A percentile compares a stretch with the other conserved stretches of the same genome.
Conservation (phyloP, 2,329 filamentous ascomycete species). For the Fusarium sp. region DNA sequence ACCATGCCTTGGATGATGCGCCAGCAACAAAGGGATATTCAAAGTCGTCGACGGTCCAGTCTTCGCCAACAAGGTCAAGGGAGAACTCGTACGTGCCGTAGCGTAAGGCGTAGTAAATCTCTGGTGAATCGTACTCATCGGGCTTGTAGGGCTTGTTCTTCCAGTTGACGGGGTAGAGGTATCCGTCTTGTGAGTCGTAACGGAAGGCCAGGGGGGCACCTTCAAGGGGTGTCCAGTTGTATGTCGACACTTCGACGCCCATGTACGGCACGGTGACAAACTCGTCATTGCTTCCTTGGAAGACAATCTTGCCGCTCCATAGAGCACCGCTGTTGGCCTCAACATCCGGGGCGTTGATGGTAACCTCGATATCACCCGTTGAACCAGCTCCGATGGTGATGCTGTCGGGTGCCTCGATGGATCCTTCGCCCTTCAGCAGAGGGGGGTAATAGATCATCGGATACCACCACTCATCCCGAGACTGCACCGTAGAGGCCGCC, state of each 20-base stretch:
- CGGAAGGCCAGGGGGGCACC: slow-evolving; percentile 22
- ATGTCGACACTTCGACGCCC: slow-evolving; percentile 36
- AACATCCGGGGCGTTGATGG: neutral
- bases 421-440: neutral
- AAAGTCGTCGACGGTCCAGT: neutral
- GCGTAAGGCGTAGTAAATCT: neutral
- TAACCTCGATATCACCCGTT: neutral
- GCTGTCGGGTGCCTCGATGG: neutral
- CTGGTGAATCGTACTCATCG: neutral
- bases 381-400: neutral
- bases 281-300: slow-evolving; percentile 31
- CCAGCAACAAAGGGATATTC: neutral
- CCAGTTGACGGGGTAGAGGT: slow-evolving; percentile 28
- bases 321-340: slow-evolving; percentile 28
- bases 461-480: slow-evolving; percentile 18
- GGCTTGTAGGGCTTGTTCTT: neutral
- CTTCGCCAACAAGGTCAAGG: neutral
- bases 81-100: neutral
- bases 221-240: slow-evolving; percentile 34
- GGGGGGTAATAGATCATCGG: slow-evolving; percentile 26
- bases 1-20: neutral
- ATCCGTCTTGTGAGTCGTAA: slow-evolving; percentile 21
- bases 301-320: slow-evolving; percentile 37
- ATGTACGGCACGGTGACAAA: slow-evolving; percentile 31
- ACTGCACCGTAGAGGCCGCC: slow-evolving; percentile 12